Conservation (phyloP, 257 asterid species). For the Solanum clarkiae region DNA sequence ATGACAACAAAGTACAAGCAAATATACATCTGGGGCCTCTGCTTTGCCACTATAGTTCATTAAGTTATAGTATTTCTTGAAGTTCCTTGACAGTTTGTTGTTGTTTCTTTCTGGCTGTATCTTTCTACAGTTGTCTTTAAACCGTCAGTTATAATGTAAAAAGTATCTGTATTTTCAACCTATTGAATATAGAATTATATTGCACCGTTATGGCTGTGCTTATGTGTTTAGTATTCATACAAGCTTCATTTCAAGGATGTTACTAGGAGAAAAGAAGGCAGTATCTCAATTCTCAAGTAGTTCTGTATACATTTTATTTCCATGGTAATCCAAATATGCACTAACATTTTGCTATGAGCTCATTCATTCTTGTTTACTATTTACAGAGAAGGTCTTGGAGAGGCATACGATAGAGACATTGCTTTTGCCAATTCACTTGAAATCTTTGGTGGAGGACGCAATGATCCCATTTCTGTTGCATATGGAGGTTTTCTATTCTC, state of each 20-base stretch:
- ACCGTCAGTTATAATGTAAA: not conserved
- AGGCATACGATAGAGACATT: conserved; percentile 80
- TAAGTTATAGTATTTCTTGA: not conserved
- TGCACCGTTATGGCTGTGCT: not conserved
- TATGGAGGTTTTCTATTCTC: conserved; percentile 57
- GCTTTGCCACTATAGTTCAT: not conserved
- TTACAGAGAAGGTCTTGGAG: conserved; percentile 95
- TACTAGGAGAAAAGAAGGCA: not conserved
- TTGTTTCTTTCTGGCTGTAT: not conserved
- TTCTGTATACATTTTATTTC: not conserved
- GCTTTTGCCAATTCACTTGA: conserved; percentile 85
- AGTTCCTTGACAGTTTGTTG: not conserved
- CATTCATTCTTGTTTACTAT: conserved; percentile 10
- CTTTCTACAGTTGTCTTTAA: not conserved
- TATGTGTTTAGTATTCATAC: not conserved
- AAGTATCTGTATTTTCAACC: not conserved
- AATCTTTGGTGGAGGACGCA: conserved; percentile 75
- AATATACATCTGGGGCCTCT: not conserved
- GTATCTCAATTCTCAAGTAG: not conserved
- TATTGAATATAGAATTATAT: not conserved
- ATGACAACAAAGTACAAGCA: not conserved
- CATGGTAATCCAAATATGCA: not conserved
- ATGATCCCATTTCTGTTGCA: conserved; percentile 75
- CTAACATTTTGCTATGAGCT: not conserved
- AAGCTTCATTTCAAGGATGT: not conserved